A percentile compares a stretch with the other conserved stretches of the same genome.
phyloP scores from a whole-genome alignment of 768 basidiomycete species.

The Boletales sp. region DNA sequence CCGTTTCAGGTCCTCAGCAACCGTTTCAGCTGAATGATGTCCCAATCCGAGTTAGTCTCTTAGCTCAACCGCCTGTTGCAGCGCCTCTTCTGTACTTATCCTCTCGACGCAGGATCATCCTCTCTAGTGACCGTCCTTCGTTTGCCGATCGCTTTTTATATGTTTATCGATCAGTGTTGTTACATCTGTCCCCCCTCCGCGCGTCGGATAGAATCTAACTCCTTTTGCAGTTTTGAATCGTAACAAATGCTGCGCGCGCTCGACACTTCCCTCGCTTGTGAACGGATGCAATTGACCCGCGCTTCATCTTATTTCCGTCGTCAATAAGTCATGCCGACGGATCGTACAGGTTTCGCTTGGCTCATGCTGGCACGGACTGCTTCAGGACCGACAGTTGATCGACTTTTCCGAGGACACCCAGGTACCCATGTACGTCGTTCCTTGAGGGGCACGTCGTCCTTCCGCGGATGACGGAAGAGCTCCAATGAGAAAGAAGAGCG shows the following conservation, averaged over 20 bases:
- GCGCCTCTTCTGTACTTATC: neutral
- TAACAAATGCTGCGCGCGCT: too few species aligned
- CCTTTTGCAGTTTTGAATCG: too few species aligned
- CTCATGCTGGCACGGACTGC: neutral
- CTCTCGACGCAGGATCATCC: neutral
- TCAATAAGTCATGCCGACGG: neutral
- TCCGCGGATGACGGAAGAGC: neutral
- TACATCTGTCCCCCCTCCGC: neutral
- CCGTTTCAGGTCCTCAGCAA: neutral
- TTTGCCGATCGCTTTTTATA: too few species aligned
- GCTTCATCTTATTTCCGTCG: neutral
- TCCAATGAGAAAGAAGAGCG: neutral
- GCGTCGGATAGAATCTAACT: neutral
- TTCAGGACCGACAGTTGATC: too few species aligned
- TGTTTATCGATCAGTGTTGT: too few species aligned
- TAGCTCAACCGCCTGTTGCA: constrained; percentile 2
- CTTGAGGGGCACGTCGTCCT: neutral
- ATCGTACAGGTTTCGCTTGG: neutral
- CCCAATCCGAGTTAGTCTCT: constrained; percentile 3
- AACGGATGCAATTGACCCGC: neutral
- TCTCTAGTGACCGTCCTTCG: neutral
- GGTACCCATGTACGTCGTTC: neutral
- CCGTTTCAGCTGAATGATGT: neutral
- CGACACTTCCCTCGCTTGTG: neutral
- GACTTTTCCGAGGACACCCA: neutral